phyloP scores from a whole-genome alignment of 495 filamentous ascomycete species.

The Aspergillus egyptiacus region DNA sequence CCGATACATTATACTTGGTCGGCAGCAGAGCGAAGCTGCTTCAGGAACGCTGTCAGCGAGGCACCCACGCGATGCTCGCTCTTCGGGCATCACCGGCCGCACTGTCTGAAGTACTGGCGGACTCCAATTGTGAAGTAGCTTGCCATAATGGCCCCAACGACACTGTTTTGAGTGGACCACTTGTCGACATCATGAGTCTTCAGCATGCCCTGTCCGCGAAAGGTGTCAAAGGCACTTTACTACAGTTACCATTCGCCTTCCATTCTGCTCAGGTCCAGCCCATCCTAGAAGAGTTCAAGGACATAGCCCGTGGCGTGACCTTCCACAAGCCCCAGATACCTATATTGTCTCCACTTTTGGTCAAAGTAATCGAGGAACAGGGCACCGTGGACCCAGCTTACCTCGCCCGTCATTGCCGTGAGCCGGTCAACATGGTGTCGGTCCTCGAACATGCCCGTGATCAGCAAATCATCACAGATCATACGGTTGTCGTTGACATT shows the following conservation, averaged over 20 bases:
- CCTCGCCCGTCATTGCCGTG: constrained; percentile 14
- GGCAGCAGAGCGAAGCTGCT: constrained; percentile 21
- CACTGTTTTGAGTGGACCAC: constrained; percentile 53
- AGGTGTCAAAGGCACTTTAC: constrained; percentile 24
- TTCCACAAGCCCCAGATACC: constrained; percentile 25
- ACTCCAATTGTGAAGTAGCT: constrained; percentile 36
- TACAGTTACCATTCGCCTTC: constrained; percentile 49
- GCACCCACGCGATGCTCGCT: constrained; percentile 48
- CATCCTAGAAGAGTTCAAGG: constrained; percentile 41
- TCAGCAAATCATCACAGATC: constrained; percentile 13
- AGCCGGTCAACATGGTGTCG: constrained; percentile 21
- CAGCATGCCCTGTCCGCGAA: neutral
- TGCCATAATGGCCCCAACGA: constrained; percentile 59
- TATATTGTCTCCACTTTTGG: constrained; percentile 21
- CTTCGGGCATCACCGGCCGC: constrained; percentile 30
- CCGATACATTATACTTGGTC: constrained; percentile 61
- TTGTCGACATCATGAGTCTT: constrained; percentile 25
- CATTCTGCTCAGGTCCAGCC: constrained; percentile 49
- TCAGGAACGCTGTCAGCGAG: constrained; percentile 8
- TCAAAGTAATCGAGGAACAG: constrained; percentile 9
- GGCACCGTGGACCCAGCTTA: constrained; percentile 18
- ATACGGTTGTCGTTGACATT: constrained; percentile 30
- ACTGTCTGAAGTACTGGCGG: constrained; percentile 13
- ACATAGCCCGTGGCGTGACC: constrained; percentile 24
- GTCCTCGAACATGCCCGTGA: constrained; percentile 18